Evolutionary conservation across 1,139 yeast genomes (phyloP).

Genomic region (Pichia inconspicua): DNA sequence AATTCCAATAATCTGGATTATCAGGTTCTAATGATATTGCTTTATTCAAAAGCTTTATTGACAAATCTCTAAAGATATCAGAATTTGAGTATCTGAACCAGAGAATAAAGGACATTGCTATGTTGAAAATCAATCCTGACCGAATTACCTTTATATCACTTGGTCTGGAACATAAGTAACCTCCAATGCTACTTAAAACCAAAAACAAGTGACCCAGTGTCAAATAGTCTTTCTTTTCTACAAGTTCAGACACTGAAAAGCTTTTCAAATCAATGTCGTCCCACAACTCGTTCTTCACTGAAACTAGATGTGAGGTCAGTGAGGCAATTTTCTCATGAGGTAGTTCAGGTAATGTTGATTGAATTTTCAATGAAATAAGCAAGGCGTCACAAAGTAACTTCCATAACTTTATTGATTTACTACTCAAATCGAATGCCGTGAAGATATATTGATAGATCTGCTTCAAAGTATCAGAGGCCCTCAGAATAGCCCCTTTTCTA

Average conservation of each 20-base stretch:
- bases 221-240: slow-evolving; percentile 3
- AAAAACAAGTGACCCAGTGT: slow-evolving; percentile 3
- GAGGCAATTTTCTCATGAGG: slow-evolving; percentile 30
- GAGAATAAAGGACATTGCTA: slow-evolving; percentile 59
- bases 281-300: slow-evolving; percentile 4
- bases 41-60: slow-evolving; percentile 52
- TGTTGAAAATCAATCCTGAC: slow-evolving; percentile 58
- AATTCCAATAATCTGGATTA: slow-evolving; percentile 72
- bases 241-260: neutral
- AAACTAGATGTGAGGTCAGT: neutral
- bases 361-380: slow-evolving; percentile 37
- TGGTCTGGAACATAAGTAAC: slow-evolving; percentile 19
- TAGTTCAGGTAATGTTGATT: slow-evolving; percentile 32
- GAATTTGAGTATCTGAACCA: slow-evolving; percentile 33
- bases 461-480: slow-evolving; percentile 35
- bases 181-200: slow-evolving; percentile 14
- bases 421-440: slow-evolving; percentile 33
- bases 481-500: slow-evolving; percentile 57
- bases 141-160: slow-evolving; percentile 41
- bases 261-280: neutral
- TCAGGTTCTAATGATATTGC: slow-evolving; percentile 66
- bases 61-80: slow-evolving; percentile 32
- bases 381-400: slow-evolving; percentile 43
- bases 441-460: slow-evolving; percentile 46
- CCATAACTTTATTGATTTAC: slow-evolving; percentile 48